Evolutionary conservation across 805 yeast genomes (phyloP), one percentile per base, ranked within the genome.

Genomic region (Starmerella vitae): DNA sequence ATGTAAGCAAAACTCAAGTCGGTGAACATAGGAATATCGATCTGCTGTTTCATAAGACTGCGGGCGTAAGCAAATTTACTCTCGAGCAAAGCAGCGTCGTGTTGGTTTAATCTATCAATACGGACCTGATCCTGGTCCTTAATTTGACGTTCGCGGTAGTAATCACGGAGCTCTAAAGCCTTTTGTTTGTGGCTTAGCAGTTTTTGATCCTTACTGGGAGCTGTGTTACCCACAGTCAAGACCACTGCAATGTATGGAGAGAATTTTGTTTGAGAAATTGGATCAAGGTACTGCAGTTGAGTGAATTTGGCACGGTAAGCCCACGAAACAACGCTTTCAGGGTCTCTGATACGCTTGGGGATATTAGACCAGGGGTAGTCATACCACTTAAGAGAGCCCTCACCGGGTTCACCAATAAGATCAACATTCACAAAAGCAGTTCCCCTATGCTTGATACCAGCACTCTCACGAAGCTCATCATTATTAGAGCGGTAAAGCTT

Each of bases 261-360:
- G 33, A 24, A 45, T 10, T 20, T 20, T 7, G 39, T 33, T 20
- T 34, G 39, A 9, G 34, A 30, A 18, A 21, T n/a, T 1, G 48
- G 48, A 25, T 42, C 34, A 2, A 45, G 30, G 25, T 25, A 26
- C 36, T 45, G 48, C 14, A 42, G 24, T 10, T 25, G 27, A 3
- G 44, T 29, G 37, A 36, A 45, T 22, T 39, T 45, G 2, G 45
- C 38, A 13, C 46, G 34, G 20, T 15, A 36, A 3, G 50, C 52
- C 52, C 52, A 48, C 9, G 30, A 15, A 15, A 38, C 33, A 10
- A 48, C 41, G 34, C 35, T 36, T 3, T 37, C 40, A 5, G 39
- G 27, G 37, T 49, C 44, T 5, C 55, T 41, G 39, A 50, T 37
- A 28, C 34, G 36, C n/a, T 35, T 18, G 8, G 55, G 55, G 15